These are phyloP conservation scores for Phytophthora megakarya DNA, from an alignment of 352 stramenopile genomes.

Conservation along the genomic window DNA sequence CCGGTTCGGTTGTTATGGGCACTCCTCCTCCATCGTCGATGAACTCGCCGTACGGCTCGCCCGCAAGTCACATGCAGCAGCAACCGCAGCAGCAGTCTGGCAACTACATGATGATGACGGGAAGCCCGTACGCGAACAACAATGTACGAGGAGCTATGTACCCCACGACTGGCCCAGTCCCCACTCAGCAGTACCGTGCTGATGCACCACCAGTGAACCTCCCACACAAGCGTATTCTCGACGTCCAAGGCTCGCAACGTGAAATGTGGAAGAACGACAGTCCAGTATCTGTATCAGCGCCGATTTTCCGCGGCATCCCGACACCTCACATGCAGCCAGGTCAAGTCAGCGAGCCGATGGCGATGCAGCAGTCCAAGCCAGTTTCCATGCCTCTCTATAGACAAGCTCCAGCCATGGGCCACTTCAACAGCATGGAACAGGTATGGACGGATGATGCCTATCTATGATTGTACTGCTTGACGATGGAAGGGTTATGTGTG, in stretches of 20 bases:
- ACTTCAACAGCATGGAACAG: slow-evolving; percentile 70
- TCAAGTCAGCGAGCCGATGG: slow-evolving; percentile 35
- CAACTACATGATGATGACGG: slow-evolving; percentile 47
- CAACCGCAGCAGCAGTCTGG: slow-evolving; percentile 27
- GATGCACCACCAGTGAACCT: slow-evolving; percentile 47
- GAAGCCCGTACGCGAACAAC: slow-evolving; percentile 34
- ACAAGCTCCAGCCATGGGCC: slow-evolving; percentile 42
- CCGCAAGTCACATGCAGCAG: slow-evolving; percentile 41
- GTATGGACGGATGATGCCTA: slow-evolving; percentile 54
- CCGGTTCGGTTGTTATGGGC: slow-evolving; percentile 33
- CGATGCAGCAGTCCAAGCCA: slow-evolving; percentile 45
- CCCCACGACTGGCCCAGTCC: slow-evolving; percentile 17
- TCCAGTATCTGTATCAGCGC: slow-evolving; percentile 63
- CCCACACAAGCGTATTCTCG: slow-evolving; percentile 60
- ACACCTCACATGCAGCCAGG: slow-evolving; percentile 37
- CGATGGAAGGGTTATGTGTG: slow-evolving; percentile 11
- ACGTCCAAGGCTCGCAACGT: slow-evolving; percentile 57
- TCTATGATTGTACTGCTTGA: slow-evolving; percentile 39
- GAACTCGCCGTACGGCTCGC: slow-evolving; percentile 43
- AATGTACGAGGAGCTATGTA: slow-evolving; percentile 34
- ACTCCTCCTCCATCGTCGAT: slow-evolving; percentile 42
- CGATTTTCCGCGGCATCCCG: slow-evolving; percentile 53
- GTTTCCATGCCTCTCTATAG: slow-evolving; percentile 55
- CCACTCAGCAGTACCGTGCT: slow-evolving; percentile 39
- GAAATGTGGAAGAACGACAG: slow-evolving; percentile 70